Base-by-base conservation (phyloP, 2,329 filamentous ascomycete genomes). In the Fusarium xylarioides region DNA sequence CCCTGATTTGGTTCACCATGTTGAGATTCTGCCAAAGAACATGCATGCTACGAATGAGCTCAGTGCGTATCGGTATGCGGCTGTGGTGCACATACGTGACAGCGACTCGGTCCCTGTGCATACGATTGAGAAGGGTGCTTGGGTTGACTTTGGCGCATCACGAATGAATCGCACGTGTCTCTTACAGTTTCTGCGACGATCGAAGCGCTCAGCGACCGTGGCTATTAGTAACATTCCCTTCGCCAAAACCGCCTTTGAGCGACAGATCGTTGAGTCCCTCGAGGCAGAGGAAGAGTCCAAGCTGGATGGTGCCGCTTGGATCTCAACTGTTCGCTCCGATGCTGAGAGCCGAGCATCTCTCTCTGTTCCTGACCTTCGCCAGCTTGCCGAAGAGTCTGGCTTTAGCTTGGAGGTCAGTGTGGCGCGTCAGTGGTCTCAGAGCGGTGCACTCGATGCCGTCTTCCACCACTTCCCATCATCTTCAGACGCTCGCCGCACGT, bases 11-110 rank as follows among this genome's bases (percentile, higher is more conserved):
- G 18, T 59, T 3, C 26, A 40, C 3, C 56, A 50, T 18, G 56
- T 59, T 7, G 56, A 59, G 21, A 59, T 59, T 26, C 26, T 59
- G 4, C 56, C 56, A 3, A 59, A 59, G 21, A 30, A 18, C 8
- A 59, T 59, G 44, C 26, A 38, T 15, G 56, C 56, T 19, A 38
- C 56, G 11, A 59, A 59, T 37, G 56, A 59, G 5, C 35, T 59
- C 4, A 59, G 56, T 1, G 21, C 32, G 0, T 59, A 50, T 11
- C 21, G 56, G 2, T 59, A 59, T 32, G 44, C 23, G 7, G 56
- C 43, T n/a, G 34, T 59, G 1, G 35, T 59, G 8, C 44, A 52
- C 4, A 10, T 59, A 4, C 26, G 26, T 0, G 4, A 11, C 12
- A 1, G 1, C 9, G 28, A 21, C 15, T 35, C 34, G 4, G 14